Percentiles rank a stretch among this genome's conserved stretches.
These are phyloP conservation scores for Phytophthora pseudosyringae DNA, from an alignment of 352 stramenopile species.

Conservation along the genomic window DNA sequence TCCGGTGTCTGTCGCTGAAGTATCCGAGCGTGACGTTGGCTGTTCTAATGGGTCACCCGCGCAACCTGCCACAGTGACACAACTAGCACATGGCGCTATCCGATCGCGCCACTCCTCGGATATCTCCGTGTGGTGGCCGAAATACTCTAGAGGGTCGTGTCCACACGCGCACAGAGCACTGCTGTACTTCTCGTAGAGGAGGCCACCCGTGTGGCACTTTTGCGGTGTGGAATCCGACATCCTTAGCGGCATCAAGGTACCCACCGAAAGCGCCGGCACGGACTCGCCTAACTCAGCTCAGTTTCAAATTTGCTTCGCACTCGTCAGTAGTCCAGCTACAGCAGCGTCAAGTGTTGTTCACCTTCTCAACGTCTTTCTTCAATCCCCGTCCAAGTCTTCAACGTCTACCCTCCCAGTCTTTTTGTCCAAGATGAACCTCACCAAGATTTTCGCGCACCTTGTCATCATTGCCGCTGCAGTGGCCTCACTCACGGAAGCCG, in stretches of 20 bases:
- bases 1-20: constrained; percentile 16
- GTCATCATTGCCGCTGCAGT: neutral
- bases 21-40: neutral
- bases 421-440: constrained; percentile 34
- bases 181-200: constrained; percentile 1
- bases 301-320: constrained; percentile 26
- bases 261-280: constrained; percentile 3
- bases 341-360: constrained; percentile 13
- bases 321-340: constrained; percentile 10
- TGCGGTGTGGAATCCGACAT: neutral
- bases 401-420: constrained; percentile 3
- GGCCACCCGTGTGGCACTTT: neutral
- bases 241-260: neutral
- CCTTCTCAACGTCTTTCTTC: constrained; percentile 15
- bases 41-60: neutral
- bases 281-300: constrained; percentile 2
- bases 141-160: constrained; percentile 13
- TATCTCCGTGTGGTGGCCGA: constrained; percentile 12
- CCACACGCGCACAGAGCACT: constrained; percentile 7
- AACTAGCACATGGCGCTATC: neutral
- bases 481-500: no score
- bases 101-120: neutral
- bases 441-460: constrained; percentile 37
- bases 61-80: neutral
- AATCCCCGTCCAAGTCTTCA: constrained; percentile 21